A percentile compares a stretch with the other conserved stretches of the same genome.
Conservation (phyloP, 2,329 filamentous ascomycete genomes). For the Bipolaris gigantea region DNA sequence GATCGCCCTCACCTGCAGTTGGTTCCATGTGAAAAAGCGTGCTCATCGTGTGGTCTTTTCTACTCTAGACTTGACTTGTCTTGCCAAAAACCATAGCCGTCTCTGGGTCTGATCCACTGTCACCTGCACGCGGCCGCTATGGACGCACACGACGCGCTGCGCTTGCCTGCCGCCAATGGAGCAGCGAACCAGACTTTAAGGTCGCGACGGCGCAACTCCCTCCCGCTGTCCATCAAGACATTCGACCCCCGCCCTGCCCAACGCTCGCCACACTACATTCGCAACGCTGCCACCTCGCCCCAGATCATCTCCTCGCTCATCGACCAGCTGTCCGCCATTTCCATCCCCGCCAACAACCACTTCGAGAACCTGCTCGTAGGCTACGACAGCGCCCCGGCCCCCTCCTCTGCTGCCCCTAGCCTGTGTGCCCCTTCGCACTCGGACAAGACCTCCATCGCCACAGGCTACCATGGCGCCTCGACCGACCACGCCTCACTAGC, state of each 20-base stretch:
- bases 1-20: conserved; percentile 3
- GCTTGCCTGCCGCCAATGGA: conserved; percentile 2
- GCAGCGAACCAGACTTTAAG: conserved; percentile 26
- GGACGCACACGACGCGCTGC: conserved; percentile 8
- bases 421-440: conserved; percentile 35
- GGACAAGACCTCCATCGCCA: conserved; percentile 21
- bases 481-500: conserved; percentile 69
- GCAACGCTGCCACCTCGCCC: conserved; percentile 55
- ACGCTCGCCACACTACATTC: conserved; percentile 42
- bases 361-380: conserved; percentile 60
- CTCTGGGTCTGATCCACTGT: conserved; percentile 1
- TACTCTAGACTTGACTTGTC: too few relatives aligned
- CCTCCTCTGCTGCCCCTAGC: conserved; percentile 23
- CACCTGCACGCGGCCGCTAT: conserved; percentile 6
- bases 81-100: conserved; percentile 2
- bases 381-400: conserved; percentile 39
- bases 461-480: conserved; percentile 55
- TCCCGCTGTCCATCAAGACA: conserved; percentile 24
- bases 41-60: conserved; percentile 1
- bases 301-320: conserved; percentile 70
- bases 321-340: conserved; percentile 62
- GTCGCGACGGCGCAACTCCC: conserved; percentile 35
- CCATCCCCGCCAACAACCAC: conserved; percentile 66
- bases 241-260: conserved; percentile 25
- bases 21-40: neutral